Conservation (phyloP, 2,329 filamentous ascomycete genomes). For the Pseudogymnoascus verrucosus region DNA sequence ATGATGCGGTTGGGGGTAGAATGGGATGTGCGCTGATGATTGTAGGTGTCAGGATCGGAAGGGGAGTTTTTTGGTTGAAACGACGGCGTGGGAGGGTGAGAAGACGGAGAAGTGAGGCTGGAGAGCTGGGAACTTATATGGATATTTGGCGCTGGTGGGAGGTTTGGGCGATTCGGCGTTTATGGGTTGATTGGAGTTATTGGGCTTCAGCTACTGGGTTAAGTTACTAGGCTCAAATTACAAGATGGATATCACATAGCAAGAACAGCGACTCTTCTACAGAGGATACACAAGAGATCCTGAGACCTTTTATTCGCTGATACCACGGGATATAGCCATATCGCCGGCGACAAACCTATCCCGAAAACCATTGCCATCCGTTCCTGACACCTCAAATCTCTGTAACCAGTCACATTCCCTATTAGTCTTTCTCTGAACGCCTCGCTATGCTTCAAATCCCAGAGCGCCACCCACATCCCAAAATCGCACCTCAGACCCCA, state of each 20-base stretch:
- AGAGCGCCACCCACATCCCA: neutral
- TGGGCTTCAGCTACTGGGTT: neutral
- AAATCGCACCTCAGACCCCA: neutral
- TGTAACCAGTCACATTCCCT: neutral
- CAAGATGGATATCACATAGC: neutral
- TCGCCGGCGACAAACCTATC: neutral
- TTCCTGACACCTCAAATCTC: neutral
- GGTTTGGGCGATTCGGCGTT: neutral
- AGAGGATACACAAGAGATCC: neutral
- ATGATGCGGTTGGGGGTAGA: neutral
- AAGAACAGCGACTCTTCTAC: neutral
- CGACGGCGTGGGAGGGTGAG: conserved; percentile 50
- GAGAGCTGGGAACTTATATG: neutral
- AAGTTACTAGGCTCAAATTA: too few relatives aligned
- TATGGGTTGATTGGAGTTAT: neutral
- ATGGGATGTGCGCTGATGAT: conserved; percentile 5
- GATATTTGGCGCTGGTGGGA: neutral
- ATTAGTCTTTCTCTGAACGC: neutral
- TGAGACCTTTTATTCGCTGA: neutral
- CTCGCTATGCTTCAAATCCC: conserved; percentile 3
- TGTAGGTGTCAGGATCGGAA: conserved; percentile 50
- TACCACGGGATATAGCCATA: neutral
- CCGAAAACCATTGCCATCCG: neutral
- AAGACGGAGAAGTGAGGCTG: neutral
- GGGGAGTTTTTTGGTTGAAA: conserved; percentile 53